phyloP scores from a whole-genome alignment of 2,329 filamentous ascomycete genomes.

The Microcyclospora tardicrescens region DNA sequence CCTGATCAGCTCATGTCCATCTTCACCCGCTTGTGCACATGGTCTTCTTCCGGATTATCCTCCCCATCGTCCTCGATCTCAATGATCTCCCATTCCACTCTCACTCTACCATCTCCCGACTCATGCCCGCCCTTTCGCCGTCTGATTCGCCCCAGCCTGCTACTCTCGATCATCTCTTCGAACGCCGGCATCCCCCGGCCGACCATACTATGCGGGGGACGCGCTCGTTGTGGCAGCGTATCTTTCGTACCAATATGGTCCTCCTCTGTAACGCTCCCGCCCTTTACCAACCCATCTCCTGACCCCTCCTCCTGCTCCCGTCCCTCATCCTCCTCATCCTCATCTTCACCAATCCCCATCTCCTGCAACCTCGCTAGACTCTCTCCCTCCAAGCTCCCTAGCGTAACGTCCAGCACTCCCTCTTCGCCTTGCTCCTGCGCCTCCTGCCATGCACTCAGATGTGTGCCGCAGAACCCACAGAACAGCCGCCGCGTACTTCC shows the following conservation, averaged over 20 bases:
- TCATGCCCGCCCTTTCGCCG: constrained; percentile 46
- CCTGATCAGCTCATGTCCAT: constrained; percentile 5
- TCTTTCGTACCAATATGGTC: constrained; percentile 1
- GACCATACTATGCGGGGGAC: constrained; percentile 12
- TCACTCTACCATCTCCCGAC: constrained; percentile 50
- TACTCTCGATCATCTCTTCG: constrained; percentile 66
- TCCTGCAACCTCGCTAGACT: constrained; percentile 63
- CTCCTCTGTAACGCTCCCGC: constrained; percentile 4
- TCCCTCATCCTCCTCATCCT: constrained; percentile 18
- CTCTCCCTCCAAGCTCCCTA: constrained; percentile 61
- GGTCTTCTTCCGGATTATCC: constrained; percentile 1
- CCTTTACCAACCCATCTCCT: constrained; percentile 1
- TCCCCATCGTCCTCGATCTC: constrained; percentile 40
- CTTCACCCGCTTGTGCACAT: constrained; percentile 11
- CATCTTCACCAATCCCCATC: constrained; percentile 44
- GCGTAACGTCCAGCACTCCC: constrained; percentile 44
- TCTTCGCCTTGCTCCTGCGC: constrained; percentile 16
- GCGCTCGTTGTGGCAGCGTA: neutral
- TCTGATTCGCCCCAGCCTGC: constrained; percentile 55
- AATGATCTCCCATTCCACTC: constrained; percentile 70
- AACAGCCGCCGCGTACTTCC: constrained; percentile 54
- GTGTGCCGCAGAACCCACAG: constrained; percentile 84
- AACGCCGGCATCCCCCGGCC: constrained; percentile 67
- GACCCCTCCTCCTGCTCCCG: constrained; percentile 13
- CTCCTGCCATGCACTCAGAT: constrained; percentile 74